These are phyloP conservation scores for Hanseniaspora jakobsenii DNA, from an alignment of 805 yeast species.

Conservation along the genomic window DNA sequence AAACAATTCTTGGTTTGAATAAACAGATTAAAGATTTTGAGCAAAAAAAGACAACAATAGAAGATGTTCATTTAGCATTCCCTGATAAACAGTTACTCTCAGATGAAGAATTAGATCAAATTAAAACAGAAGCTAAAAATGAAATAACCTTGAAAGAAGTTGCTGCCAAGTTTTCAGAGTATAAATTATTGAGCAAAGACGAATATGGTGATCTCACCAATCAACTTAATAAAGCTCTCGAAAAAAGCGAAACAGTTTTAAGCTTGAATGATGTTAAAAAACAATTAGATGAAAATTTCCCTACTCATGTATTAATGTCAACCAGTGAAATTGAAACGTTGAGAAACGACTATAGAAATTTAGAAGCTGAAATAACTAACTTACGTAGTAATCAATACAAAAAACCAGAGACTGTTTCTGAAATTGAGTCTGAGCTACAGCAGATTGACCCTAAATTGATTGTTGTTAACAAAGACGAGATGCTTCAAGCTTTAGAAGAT, in stretches of 20 bases:
- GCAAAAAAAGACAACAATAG: neutral
- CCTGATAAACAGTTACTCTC: neutral
- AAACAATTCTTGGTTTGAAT: neutral
- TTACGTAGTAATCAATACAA: neutral
- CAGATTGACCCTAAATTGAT: neutral
- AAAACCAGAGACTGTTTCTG: neutral
- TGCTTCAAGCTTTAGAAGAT: slow-evolving; percentile 12
- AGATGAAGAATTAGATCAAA: neutral
- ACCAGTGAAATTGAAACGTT: slow-evolving; percentile 1
- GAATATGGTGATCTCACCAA: slow-evolving; percentile 10
- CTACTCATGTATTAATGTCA: slow-evolving; percentile 12
- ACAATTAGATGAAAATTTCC: slow-evolving; percentile 9
- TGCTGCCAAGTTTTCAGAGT: neutral
- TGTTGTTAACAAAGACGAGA: slow-evolving; percentile 11
- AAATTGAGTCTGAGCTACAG: neutral
- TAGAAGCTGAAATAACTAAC: neutral
- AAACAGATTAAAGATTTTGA: neutral
- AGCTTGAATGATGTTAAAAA: slow-evolving; percentile 7
- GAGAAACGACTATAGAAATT: neutral
- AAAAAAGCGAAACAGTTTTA: slow-evolving; percentile 1
- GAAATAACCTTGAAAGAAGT: slow-evolving; percentile 3
- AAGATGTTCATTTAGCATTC: neutral
- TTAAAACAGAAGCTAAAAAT: neutral
- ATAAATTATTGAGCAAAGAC: neutral
- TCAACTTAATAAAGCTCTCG: neutral